A percentile compares a stretch with the other conserved stretches of the same genome.
These are phyloP conservation scores for Eutrema yunnanense DNA, from an alignment of 345 rosid species.

Conservation along the genomic window DNA sequence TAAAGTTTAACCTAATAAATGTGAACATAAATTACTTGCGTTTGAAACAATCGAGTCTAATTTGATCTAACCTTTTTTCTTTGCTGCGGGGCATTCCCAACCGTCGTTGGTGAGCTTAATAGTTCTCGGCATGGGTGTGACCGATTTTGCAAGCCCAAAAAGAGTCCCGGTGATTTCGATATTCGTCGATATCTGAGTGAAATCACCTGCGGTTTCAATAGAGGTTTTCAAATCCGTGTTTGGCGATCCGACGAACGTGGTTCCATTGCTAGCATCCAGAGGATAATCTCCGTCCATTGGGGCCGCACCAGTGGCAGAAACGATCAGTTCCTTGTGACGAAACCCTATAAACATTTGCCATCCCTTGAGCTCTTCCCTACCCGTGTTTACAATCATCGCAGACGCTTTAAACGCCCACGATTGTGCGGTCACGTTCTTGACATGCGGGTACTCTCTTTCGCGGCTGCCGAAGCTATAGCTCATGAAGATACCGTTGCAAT, in stretches of 20 bases:
- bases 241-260: constrained; percentile 52
- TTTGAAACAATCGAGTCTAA: background rate
- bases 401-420: constrained; percentile 76
- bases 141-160: constrained; percentile 54
- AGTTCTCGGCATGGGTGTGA: constrained; percentile 64
- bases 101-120: constrained; percentile 60
- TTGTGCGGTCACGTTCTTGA: constrained; percentile 76
- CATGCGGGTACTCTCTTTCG: constrained; percentile 48
- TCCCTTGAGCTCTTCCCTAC: constrained; percentile 52
- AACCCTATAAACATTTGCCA: constrained; percentile 80
- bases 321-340: constrained; percentile 64
- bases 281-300: constrained; percentile 62
- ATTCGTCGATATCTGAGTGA: constrained; percentile 49
- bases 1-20: background rate
- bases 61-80: constrained; percentile 36
- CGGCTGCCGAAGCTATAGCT: constrained; percentile 54
- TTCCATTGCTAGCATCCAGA: constrained; percentile 60
- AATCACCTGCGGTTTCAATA: constrained; percentile 79
- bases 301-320: constrained; percentile 45
- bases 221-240: constrained; percentile 62
- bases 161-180: constrained; percentile 61
- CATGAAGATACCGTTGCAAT: constrained; percentile 69
- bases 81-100: constrained; percentile 56
- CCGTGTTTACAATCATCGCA: constrained; percentile 57
- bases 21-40: background rate